These are phyloP conservation scores for Metarhizium brunneum DNA, from an alignment of 2,329 filamentous ascomycete species.

Conservation along the genomic window DNA sequence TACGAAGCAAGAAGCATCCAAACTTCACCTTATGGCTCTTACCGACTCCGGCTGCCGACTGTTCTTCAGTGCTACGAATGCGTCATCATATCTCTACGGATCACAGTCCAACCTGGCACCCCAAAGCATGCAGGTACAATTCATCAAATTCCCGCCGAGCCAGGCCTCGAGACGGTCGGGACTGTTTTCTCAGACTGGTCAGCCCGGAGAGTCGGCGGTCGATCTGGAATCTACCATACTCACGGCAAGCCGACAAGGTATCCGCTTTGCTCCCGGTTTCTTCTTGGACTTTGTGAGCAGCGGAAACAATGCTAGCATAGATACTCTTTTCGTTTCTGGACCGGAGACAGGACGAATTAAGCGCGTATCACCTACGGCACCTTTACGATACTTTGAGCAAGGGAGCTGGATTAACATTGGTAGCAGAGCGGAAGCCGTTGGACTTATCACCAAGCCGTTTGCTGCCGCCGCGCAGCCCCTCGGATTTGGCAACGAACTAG, in stretches of 20 bases:
- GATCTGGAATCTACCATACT: conserved; percentile 41
- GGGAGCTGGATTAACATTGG: conserved; percentile 71
- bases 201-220: conserved; percentile 28
- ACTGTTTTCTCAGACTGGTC: conserved; percentile 12
- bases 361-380: conserved; percentile 40
- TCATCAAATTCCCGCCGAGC: conserved; percentile 83
- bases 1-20: conserved; percentile 65
- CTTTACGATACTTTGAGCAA: conserved; percentile 63
- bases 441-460: conserved; percentile 65
- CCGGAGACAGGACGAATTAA: conserved; percentile 84
- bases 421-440: conserved; percentile 67
- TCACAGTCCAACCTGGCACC: conserved; percentile 57
- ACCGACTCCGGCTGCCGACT: conserved; percentile 86
- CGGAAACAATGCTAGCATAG: conserved; percentile 49
- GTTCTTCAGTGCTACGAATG: conserved; percentile 82
- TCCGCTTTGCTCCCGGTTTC: conserved; percentile 74
- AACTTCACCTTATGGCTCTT: conserved; percentile 81
- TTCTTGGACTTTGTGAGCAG: conserved; percentile 77
- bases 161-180: conserved; percentile 18
- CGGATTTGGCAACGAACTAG: conserved; percentile 90
- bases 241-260: conserved; percentile 39
- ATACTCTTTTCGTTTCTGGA: conserved; percentile 72
- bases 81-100: conserved; percentile 55
- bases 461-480: conserved; percentile 56
- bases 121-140: conserved; percentile 95